These are phyloP conservation scores for Cardamine occulta DNA, from an alignment of 345 rosid species.

Conservation along the genomic window DNA sequence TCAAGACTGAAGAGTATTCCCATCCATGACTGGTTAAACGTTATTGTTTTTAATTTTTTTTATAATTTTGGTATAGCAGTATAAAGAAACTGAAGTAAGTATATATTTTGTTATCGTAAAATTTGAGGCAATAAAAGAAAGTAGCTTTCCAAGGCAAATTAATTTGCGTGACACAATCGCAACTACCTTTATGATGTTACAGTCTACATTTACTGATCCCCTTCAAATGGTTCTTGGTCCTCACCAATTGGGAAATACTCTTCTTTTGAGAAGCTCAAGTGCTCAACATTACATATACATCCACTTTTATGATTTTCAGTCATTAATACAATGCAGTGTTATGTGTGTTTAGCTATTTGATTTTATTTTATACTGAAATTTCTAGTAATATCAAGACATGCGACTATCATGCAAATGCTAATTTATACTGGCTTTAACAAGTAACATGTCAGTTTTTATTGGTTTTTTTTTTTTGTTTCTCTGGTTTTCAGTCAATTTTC, in stretches of 20 bases:
- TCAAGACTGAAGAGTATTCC: too few species aligned
- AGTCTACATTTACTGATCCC: conserved; percentile 24
- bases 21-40: too few species aligned
- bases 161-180: conserved; percentile 17
- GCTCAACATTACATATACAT: conserved; percentile 1
- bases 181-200: conserved; percentile 7
- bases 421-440: background rate
- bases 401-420: background rate
- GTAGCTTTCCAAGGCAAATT: conserved; percentile 15
- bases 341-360: background rate
- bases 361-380: background rate
- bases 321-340: background rate
- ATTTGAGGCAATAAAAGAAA: conserved; percentile 16
- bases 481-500: background rate
- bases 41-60: too few species aligned
- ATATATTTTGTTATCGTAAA: background rate
- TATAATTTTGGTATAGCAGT: too few species aligned
- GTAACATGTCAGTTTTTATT: background rate
- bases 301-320: background rate
- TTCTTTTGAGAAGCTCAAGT: conserved; percentile 28
- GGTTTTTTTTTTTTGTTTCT: background rate
- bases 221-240: background rate
- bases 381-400: background rate
- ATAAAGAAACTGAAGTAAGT: background rate
- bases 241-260: conserved; percentile 18